phyloP scores from a whole-genome alignment of 768 basidiomycete species.

The Brasilioporus rufonigricans region DNA sequence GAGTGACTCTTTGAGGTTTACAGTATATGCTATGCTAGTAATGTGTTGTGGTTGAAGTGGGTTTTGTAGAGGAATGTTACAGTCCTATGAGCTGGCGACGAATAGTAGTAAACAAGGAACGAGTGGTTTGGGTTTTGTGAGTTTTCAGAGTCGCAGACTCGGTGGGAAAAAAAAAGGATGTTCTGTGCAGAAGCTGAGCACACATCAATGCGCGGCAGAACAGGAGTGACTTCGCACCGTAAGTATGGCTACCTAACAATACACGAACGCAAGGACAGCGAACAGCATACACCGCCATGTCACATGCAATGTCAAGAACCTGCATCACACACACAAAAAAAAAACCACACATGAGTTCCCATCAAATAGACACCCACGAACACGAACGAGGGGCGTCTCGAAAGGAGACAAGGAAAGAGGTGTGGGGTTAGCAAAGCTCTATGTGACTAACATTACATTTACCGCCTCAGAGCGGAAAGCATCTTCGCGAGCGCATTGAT shows the following conservation, averaged over 20 bases:
- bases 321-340: constrained; percentile 24
- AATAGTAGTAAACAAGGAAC: constrained; percentile 16
- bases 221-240: constrained; percentile 37
- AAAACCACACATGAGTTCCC: constrained; percentile 20
- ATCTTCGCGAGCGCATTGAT: constrained; percentile 91
- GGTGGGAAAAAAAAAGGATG: constrained; percentile 2
- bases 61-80: constrained; percentile 24
- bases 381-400: neutral
- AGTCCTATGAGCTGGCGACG: constrained; percentile 24
- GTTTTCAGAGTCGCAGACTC: constrained; percentile 29
- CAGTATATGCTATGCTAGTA: constrained; percentile 27
- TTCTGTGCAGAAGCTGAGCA: constrained; percentile 22
- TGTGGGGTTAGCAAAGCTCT: constrained; percentile 9
- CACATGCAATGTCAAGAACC: constrained; percentile 30
- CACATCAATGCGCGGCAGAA: constrained; percentile 18
- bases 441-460: constrained; percentile 31
- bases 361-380: constrained; percentile 8
- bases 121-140: constrained; percentile 21
- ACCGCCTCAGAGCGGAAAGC: constrained; percentile 77
- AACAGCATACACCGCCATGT: constrained; percentile 25
- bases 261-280: constrained; percentile 42
- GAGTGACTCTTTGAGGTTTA: constrained; percentile 28
- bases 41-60: constrained; percentile 15
- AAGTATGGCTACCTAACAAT: constrained; percentile 53
- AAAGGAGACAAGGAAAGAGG: neutral